Percentiles rank a stretch among this genome's conserved stretches.
Conservation (phyloP, 352 stramenopile species). For the Peronospora farinosa region DNA sequence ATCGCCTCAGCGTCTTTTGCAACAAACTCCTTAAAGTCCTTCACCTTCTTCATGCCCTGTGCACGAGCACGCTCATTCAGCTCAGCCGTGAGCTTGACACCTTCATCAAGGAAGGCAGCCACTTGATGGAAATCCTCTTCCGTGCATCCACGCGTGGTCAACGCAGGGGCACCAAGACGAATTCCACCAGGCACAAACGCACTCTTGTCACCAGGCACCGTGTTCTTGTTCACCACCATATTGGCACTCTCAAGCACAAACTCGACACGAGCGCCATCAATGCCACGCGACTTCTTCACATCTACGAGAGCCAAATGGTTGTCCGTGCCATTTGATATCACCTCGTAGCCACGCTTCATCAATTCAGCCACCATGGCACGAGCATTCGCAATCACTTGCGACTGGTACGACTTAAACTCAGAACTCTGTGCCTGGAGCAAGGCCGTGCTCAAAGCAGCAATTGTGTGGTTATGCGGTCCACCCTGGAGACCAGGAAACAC, state of each 20-base stretch:
- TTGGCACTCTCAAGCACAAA: constrained; percentile 93
- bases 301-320: constrained; percentile 98
- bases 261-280: constrained; percentile 94
- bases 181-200: constrained; percentile 95
- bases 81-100: constrained; percentile 89
- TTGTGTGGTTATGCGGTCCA: constrained; percentile 99
- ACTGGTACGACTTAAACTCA: constrained; percentile 97
- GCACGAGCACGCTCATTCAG: constrained; percentile 86
- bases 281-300: constrained; percentile 90
- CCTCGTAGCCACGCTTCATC: constrained; percentile 87
- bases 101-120: constrained; percentile 93
- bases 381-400: constrained; percentile 91
- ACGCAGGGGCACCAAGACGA: constrained; percentile 92
- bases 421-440: constrained; percentile 93
- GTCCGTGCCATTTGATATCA: constrained; percentile 97
- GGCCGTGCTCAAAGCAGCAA: constrained; percentile 96
- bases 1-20: constrained; percentile 36
- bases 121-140: constrained; percentile 95
- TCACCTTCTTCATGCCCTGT: constrained; percentile 94
- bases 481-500: constrained; percentile 99
- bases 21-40: constrained; percentile 83
- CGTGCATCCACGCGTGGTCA: constrained; percentile 93
- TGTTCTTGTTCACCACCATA: constrained; percentile 99
- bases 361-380: constrained; percentile 87
- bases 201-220: constrained; percentile 94